phyloP scores from a whole-genome alignment of 139 green algal species.

The Picochlorum sp. region DNA sequence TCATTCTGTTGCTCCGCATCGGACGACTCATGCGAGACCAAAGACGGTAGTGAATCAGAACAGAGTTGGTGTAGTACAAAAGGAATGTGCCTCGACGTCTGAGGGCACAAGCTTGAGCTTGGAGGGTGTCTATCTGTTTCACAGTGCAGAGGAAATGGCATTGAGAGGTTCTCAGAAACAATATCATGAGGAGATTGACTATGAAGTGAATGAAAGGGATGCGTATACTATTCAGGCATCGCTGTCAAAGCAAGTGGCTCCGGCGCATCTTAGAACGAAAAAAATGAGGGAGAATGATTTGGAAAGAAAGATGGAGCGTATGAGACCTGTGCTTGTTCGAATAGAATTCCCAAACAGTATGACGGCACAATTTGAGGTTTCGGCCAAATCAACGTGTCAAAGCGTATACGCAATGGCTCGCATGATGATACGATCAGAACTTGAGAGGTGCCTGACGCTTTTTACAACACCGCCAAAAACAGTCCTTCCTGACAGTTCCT shows the following conservation, averaged over 20 bases:
- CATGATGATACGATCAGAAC: background rate
- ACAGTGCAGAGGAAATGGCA: background rate
- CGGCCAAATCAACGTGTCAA: background rate
- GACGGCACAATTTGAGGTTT: background rate
- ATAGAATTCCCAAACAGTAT: constrained; percentile 7
- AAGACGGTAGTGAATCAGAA: background rate
- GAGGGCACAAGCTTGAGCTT: background rate
- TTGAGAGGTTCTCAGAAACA: background rate
- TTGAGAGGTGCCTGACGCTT: background rate
- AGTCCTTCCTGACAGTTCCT: background rate
- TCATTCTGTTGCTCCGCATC: background rate
- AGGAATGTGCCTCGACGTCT: background rate
- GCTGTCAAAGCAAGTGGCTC: background rate
- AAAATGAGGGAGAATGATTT: constrained; percentile 8
- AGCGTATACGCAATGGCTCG: background rate
- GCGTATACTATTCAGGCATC: background rate
- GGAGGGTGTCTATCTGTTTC: background rate
- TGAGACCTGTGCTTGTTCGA: constrained; percentile 6
- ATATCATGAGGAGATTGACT: background rate
- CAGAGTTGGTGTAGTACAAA: background rate
- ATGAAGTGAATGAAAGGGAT: constrained; percentile 8
- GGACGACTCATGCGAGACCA: background rate
- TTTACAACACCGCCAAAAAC: constrained; percentile 11
- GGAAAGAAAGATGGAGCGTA: background rate
- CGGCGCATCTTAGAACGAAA: constrained; percentile 3